Evolutionary conservation across 2,329 filamentous ascomycete species (phyloP).

Genomic region (Neopestalotiopsis sp.): DNA sequence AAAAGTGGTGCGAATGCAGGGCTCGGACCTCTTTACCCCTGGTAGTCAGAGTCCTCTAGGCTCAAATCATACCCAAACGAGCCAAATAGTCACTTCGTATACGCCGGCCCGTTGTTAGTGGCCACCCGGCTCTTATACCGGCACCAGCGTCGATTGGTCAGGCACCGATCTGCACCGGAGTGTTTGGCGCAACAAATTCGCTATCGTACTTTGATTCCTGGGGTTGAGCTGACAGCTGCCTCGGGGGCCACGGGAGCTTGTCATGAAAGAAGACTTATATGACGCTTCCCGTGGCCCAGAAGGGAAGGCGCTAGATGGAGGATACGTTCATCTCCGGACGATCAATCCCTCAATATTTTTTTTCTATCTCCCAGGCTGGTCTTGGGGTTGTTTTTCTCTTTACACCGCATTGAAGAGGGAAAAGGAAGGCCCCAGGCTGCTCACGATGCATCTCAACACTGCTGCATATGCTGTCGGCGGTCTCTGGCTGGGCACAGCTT

Average conservation of each 20-base stretch:
- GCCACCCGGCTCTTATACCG: neutral
- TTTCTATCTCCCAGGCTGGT: neutral
- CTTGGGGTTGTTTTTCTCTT: neutral
- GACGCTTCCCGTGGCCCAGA: neutral
- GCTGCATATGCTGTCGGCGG: neutral
- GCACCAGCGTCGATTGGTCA: neutral
- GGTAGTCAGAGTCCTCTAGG: neutral
- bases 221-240: neutral
- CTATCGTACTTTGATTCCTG: neutral
- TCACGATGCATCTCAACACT: neutral
- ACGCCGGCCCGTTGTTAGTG: neutral
- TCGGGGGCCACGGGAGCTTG: neutral
- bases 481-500: neutral
- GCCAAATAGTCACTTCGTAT: neutral
- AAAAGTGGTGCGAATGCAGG: neutral
- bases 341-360: neutral
- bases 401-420: neutral
- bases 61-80: neutral
- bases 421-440: neutral
- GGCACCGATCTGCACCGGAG: neutral
- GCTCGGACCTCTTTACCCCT: neutral
- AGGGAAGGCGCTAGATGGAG: neutral
- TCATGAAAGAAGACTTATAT: neutral
- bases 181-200: neutral
- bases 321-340: neutral